Base-by-base conservation (phyloP, 495 filamentous ascomycete species). In the Staphylotrichum tortipilum region DNA sequence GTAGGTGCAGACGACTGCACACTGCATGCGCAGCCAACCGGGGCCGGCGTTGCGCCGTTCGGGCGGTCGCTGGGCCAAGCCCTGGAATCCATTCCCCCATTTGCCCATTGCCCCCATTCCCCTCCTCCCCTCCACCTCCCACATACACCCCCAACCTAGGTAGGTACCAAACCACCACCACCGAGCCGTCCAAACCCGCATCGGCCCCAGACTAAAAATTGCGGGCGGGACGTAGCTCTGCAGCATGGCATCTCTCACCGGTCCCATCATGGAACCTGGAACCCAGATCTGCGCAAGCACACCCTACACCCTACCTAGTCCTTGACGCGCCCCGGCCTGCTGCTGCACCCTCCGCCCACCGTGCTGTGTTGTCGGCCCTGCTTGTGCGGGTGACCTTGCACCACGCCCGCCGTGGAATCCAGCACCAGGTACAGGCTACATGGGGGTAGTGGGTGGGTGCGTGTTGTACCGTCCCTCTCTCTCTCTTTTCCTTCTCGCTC, bases 11-110 rank as follows among this genome's bases (percentile, higher is more conserved):
- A n/a, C n/a, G n/a, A n/a, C n/a, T 7, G 3, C 10, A 22, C 40
- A 43, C 24, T 29, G n/a, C 23, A 50, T n/a, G n/a, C 24, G 24
- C 44, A 54, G 44, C 44, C 43, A 52, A 52, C 50, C 43, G 26
- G 50, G 36, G n/a, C 50, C 50, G 43, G 50, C 36, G 24, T 35
- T 35, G 36, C 18, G 38, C 34, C 7, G 26, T 52, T n/a, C n/a
- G n/a, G n/a, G n/a, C n/a, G n/a, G n/a, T n/a, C n/a, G n/a, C n/a
- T n/a, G n/a, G n/a, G n/a, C n/a, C n/a, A n/a, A n/a, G n/a, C n/a
- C n/a, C n/a, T n/a, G n/a, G n/a, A n/a, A n/a, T n/a, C n/a, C n/a
- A n/a, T n/a, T n/a, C n/a, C n/a, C n/a, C n/a, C n/a, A n/a, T n/a
- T n/a, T n/a, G n/a, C n/a, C n/a, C n/a, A n/a, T n/a, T n/a, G n/a